Evolutionary conservation across 75 land plant genomes (phyloP), one percentile per base, ranked within the genome.

Genomic region (Larix kaempferi): DNA sequence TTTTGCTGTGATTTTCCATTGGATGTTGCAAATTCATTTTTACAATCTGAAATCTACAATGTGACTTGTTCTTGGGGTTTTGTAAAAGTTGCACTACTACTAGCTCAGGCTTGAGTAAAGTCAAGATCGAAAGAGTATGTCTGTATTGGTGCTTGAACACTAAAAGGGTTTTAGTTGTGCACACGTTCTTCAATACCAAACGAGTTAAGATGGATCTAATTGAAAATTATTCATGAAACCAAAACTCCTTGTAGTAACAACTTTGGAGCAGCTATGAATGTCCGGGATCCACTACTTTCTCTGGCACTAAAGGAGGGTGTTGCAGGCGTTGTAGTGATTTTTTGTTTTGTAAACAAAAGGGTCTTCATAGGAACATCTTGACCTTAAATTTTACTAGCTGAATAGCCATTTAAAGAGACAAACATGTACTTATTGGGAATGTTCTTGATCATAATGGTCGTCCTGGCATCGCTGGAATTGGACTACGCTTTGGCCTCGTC

Each of bases 381-480:
- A 66, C 66, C 33, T 29, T 29, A 29, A 29, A 1, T 1, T 29
- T 29, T 29, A 29, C 33, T 29, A 29, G 33, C 33, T 29, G 33
- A 29, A n/a, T n/a, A n/a, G 35, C 25, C 21, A 26, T 23, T 21
- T n/a, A 60, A 60, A 71, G 26, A 19, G 7, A 55, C 61, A 39
- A 13, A 94, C 97, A 90, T 94, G 86, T 94, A 94, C 74, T 94
- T 94, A 82, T 94, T 94, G 74, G 97, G 97, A 35, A 94, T 92
- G 86, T 94, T 94, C 65, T 90, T 90, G 61, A 94, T 94, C 97
- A 94, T 94, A 21, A 94, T 85, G 3, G 97, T 94, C 25, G 97
- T 94, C 64, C 94, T 80, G 27, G 86, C 74, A 84, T 91, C 92
- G 37, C 75, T 81, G 55, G 77, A 27, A 56, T 78, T 58, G 4